Evolutionary conservation across 2,329 filamentous ascomycete genomes (phyloP), one percentile per base, ranked within the genome.

Genomic region (Metarhizium humberi): DNA sequence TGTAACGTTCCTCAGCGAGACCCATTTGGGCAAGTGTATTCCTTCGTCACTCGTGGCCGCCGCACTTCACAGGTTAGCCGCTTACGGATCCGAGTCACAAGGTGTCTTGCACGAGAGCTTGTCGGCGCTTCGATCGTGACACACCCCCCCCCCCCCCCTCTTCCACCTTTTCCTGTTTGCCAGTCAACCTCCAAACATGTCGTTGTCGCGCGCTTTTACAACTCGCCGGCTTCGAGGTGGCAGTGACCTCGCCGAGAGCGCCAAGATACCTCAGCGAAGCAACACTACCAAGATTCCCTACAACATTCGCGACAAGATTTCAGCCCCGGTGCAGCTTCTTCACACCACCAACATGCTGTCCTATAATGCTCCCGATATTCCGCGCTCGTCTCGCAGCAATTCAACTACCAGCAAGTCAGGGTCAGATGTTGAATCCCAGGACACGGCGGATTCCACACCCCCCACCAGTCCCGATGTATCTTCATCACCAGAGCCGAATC

Each of bases 321-420:
- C 94, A 1, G 83, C 80, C 3, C 94, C 94, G 0, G 80, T 96
- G 53, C 86, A 91, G 71, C 80, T 99, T 59, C 78, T 96, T 51
- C 95, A 94, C 57, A 96, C 92, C 5, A 97, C 94, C 63, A 99
- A 97, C 72, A 90, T 95, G 81, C 85, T 96, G 54, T 91, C 90
- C 7, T 96, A 96, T 79, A 92, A 92, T 67, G 92, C 94, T 10
- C 92, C 92, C 52, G 88, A 96, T 67, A 85, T 96, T 59, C 75
- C 76, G 48, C 78, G 66, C 66, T 69, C 61, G n/a, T 63, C 75
- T 11, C 81, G 79, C 43, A 75, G 75, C 66, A 76, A 76, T 63
- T 75, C 73, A 6, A 76, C 79, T 6, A 75, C 78, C 3, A 73
- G 71, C 56, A 78, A 79, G 61, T 87, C 86, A 3, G 83, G 83